These are phyloP conservation scores for Quercus berberidifolia DNA, from an alignment of 306 rosid genomes.

Conservation along the genomic window DNA sequence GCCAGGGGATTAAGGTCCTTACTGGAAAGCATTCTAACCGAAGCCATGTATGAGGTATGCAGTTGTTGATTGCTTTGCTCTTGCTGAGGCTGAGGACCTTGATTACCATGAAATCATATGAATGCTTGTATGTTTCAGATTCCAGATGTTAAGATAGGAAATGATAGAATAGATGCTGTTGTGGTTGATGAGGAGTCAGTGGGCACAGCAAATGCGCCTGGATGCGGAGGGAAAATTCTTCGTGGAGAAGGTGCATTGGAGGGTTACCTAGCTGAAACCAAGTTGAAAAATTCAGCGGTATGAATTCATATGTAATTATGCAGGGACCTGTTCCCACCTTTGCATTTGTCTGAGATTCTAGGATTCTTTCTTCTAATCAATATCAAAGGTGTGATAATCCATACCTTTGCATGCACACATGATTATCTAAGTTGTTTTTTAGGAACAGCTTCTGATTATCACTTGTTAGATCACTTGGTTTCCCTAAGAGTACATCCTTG, in stretches of 20 bases:
- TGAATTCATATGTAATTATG: constrained; percentile 1
- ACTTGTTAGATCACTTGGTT: not conserved
- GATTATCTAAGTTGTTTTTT: not conserved
- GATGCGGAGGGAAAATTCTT: constrained; percentile 85
- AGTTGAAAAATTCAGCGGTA: constrained; percentile 61
- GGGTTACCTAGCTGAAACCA: constrained; percentile 39
- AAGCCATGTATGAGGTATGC: constrained; percentile 90
- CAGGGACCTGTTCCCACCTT: not conserved
- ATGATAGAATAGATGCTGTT: constrained; percentile 73
- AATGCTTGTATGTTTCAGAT: constrained; percentile 46
- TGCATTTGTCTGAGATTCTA: not conserved
- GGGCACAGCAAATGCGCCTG: constrained; percentile 49
- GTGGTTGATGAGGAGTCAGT: constrained; percentile 78
- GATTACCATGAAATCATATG: not conserved
- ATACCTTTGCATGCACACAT: not conserved
- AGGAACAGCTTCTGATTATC: not conserved
- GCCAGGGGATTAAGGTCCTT: constrained; percentile 93
- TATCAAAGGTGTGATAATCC: not conserved
- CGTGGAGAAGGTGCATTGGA: constrained; percentile 75
- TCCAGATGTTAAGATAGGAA: constrained; percentile 80
- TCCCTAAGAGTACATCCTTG: not conserved
- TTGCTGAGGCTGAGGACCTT: not conserved
- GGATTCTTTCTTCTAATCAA: not conserved
- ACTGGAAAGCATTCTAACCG: constrained; percentile 78
- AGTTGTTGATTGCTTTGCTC: not conserved